These are phyloP conservation scores for Yarrowia sp. DNA, from an alignment of 805 yeast genomes.

Conservation along the genomic window DNA sequence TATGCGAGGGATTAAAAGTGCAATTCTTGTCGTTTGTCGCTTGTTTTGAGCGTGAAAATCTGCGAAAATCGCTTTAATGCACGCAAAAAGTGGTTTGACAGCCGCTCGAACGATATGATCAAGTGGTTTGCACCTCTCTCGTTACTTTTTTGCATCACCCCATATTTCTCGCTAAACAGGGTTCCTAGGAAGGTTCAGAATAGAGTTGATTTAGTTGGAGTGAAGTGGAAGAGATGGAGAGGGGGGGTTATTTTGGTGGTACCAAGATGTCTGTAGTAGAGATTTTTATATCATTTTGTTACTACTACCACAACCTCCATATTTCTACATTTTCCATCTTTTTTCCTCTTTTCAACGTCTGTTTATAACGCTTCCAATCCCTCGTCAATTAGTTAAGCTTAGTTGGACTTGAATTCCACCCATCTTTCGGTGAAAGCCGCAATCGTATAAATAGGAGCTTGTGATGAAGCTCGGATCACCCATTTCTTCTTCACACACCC, in stretches of 20 bases:
- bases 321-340: no score
- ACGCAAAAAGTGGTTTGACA: conserved; percentile 23
- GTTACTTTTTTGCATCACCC: conserved; percentile 11
- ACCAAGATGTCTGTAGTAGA: no score
- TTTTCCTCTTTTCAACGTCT: no score
- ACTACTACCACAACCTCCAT: no score
- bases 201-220: not conserved
- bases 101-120: not conserved
- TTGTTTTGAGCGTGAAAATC: not conserved
- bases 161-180: conserved; percentile 9
- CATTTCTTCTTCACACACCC: not conserved
- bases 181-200: conserved; percentile 1
- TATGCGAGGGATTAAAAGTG: not conserved
- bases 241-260: no score
- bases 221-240: not conserved
- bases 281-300: no score
- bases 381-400: not conserved
- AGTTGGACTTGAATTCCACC: not conserved
- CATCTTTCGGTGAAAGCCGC: conserved; percentile 7
- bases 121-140: not conserved
- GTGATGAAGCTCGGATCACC: not conserved
- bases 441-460: conserved; percentile 5
- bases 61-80: not conserved
- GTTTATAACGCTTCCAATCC: no score
- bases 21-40: not conserved